phyloP scores from a whole-genome alignment of 148 eudicot species.

The Agrostemma githago region DNA sequence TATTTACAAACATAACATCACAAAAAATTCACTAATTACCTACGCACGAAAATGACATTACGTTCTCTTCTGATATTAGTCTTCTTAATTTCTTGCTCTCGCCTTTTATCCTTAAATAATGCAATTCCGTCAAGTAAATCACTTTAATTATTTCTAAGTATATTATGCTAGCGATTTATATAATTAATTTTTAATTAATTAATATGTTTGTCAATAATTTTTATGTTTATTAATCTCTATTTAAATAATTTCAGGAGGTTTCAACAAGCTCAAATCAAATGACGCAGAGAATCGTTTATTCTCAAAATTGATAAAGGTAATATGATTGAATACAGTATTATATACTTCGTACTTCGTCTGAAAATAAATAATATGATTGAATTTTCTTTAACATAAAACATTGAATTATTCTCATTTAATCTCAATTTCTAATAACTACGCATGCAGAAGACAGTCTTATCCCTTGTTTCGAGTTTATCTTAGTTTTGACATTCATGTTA shows the following conservation, averaged over 20 bases:
- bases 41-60: slow-evolving; percentile 20
- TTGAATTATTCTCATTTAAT: too few species aligned
- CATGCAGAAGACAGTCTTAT: too few species aligned
- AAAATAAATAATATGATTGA: too few species aligned
- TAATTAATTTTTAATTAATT: not conserved
- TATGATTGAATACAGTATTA: too few species aligned
- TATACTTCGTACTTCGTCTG: too few species aligned
- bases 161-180: not conserved
- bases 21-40: too few species aligned
- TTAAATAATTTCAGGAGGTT: slow-evolving; percentile 28
- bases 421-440: too few species aligned
- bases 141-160: not conserved
- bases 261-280: slow-evolving; percentile 22
- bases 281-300: not conserved
- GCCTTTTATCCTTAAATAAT: slow-evolving; percentile 25
- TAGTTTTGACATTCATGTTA: not conserved
- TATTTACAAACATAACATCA: not conserved
- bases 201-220: not conserved
- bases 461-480: not conserved
- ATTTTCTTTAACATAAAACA: too few species aligned
- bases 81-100: slow-evolving; percentile 31
- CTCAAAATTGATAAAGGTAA: slow-evolving; percentile 2
- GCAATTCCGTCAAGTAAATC: slow-evolving; percentile 43
- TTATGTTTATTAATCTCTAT: not conserved
- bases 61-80: slow-evolving; percentile 24